Evolutionary conservation across 176 grass and related monocot genomes (phyloP), one percentile per base, ranked within the genome.

Genomic region (Rhynchospora tenuis): DNA sequence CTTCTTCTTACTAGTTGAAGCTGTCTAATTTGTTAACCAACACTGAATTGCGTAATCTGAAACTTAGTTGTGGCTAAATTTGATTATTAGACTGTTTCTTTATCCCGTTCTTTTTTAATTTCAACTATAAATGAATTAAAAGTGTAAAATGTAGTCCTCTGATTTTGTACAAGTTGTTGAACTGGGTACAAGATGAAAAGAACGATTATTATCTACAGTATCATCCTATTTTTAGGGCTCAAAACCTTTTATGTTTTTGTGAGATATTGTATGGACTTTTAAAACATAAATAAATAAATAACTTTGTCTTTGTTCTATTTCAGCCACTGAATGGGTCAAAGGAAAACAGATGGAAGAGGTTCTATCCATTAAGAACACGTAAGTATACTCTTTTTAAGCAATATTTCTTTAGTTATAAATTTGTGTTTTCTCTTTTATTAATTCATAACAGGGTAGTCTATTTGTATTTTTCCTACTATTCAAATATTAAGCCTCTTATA

Each of bases 281-380:
- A 15, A 54, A 75, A 17, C 17, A 23, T 28, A 29, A 62, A 80
- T 17, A 22, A 16, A 8, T 44, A 62, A 80, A 23, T 84, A 58
- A 54, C 89, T 17, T 5, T 60, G 29, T 11, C 11, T 55, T 65
- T 29, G 46, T 11, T 73, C 38, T 84, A 58, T 61, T 90, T 81
- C 91, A 99, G 93, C 91, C 83, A 99, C 96, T 47, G 96, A 99
- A 89, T 99, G 93, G 96, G 93, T 95, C 52, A 99, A 99, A 86
- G 93, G 96, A 84, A 95, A 93, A 61, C 91, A 91, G 66, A 99
- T 85, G 88, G 93, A 99, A 80, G 93, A 99, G 83, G 96, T 95
- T 20, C 17, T 95, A 88, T 86, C 91, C 43, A 99, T 99, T 73
- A 99, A 93, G 79, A 99, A 99, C 56, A 99, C 91, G 96, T 99